These are phyloP conservation scores for Suillus subalutaceus DNA, from an alignment of 768 basidiomycete species.

Conservation along the genomic window DNA sequence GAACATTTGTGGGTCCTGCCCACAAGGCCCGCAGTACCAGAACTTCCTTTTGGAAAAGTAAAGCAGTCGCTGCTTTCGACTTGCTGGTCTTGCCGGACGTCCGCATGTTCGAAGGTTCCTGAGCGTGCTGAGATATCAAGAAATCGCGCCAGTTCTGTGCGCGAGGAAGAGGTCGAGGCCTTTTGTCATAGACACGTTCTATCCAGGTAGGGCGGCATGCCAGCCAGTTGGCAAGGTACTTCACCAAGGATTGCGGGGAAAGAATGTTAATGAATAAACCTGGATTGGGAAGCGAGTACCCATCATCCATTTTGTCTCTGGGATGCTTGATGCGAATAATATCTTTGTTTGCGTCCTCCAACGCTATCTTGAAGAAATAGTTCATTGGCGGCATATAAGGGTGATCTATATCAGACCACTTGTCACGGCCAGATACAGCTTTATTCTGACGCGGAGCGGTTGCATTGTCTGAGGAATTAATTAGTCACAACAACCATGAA, in stretches of 20 bases:
- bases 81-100: not conserved
- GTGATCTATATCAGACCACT: constrained; percentile 7
- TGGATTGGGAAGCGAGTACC: not conserved
- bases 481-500: not conserved
- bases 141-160: not conserved
- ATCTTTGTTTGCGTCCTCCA: not conserved
- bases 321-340: not conserved
- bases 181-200: not conserved
- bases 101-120: not conserved
- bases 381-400: not conserved
- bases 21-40: not conserved
- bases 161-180: not conserved
- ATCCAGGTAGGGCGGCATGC: not conserved
- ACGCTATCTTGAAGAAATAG: not conserved
- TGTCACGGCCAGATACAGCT: not conserved
- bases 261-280: not conserved
- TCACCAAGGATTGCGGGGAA: not conserved
- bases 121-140: not conserved
- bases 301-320: not conserved
- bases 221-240: not conserved
- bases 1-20: not conserved
- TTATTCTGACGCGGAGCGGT: not conserved
- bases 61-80: not conserved
- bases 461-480: not conserved
- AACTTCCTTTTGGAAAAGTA: not conserved